Conservation (phyloP, 1,139 yeast genomes). For the Scheffersomyces segobiensis region DNA sequence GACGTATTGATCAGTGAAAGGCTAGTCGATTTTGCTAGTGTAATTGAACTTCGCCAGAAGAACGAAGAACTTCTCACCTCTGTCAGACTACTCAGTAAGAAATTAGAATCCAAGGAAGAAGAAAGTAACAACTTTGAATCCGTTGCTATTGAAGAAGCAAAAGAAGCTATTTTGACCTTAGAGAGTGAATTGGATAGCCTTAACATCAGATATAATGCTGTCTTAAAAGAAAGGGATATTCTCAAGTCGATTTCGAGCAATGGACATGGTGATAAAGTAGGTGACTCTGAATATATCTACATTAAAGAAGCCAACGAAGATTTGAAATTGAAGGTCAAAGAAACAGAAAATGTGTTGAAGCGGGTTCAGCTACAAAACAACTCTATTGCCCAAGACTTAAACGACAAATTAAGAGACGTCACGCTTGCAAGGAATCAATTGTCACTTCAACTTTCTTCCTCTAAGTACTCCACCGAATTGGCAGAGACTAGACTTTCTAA, state of each 20-base stretch:
- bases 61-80: constrained; percentile 71
- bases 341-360: constrained; percentile 29
- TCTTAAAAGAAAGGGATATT: constrained; percentile 66
- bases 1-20: constrained; percentile 72
- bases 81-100: constrained; percentile 67
- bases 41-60: constrained; percentile 68
- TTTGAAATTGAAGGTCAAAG: constrained; percentile 27
- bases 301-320: constrained; percentile 30
- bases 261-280: constrained; percentile 4
- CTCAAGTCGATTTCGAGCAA: constrained; percentile 43
- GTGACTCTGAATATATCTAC: constrained; percentile 17
- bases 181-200: constrained; percentile 60
- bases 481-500: constrained; percentile 35
- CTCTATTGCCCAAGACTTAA: constrained; percentile 24
- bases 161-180: constrained; percentile 67
- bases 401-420: constrained; percentile 26
- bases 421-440: constrained; percentile 33
- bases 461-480: constrained; percentile 34
- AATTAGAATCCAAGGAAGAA: constrained; percentile 58
- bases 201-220: constrained; percentile 52
- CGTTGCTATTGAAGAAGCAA: constrained; percentile 71
- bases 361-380: constrained; percentile 31
- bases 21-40: constrained; percentile 65
- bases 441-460: constrained; percentile 27
- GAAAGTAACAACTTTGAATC: constrained; percentile 48